Evolutionary conservation across 2,329 filamentous ascomycete species (phyloP).

Genomic region (Penicillium thymicola): DNA sequence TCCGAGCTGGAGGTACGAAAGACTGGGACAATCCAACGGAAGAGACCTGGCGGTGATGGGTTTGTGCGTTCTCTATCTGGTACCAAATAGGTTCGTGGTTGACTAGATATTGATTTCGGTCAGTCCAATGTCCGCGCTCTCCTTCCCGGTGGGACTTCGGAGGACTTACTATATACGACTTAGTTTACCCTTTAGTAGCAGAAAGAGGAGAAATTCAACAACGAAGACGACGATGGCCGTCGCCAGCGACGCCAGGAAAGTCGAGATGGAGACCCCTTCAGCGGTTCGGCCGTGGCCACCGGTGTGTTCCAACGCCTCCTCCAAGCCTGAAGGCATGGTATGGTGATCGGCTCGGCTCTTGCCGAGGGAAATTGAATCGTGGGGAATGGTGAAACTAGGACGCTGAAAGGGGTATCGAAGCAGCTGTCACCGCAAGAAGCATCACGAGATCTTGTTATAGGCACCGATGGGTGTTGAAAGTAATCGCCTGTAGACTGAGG

Average conservation of each 20-base stretch:
- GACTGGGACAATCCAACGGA: conserved; percentile 53
- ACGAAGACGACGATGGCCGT: conserved; percentile 62
- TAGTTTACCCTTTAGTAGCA: conserved; percentile 72
- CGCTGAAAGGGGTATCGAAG: neutral
- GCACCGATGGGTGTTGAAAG: neutral
- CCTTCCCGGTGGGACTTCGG: neutral
- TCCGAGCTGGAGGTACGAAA: conserved; percentile 73
- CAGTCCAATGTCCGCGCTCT: neutral
- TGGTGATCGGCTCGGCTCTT: conserved; percentile 14
- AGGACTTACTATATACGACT: conserved; percentile 75
- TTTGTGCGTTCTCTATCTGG: conserved; percentile 78
- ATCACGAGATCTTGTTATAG: neutral
- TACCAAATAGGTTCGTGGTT: conserved; percentile 81
- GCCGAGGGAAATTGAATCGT: neutral
- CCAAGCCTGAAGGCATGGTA: conserved; percentile 30
- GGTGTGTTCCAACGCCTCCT: conserved; percentile 34
- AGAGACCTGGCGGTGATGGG: conserved; percentile 61
- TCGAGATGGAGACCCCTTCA: conserved; percentile 38
- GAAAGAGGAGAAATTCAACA: conserved; percentile 65
- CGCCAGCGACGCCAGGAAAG: conserved; percentile 65
- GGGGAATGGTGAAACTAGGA: neutral
- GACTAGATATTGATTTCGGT: conserved; percentile 47
- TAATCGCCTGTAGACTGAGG: neutral
- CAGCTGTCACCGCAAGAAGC: neutral
- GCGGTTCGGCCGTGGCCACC: conserved; percentile 36